A percentile compares a stretch with the other conserved stretches of the same genome.
Conservation (phyloP, 2,329 filamentous ascomycete genomes). For the Aspergillus piperis region DNA sequence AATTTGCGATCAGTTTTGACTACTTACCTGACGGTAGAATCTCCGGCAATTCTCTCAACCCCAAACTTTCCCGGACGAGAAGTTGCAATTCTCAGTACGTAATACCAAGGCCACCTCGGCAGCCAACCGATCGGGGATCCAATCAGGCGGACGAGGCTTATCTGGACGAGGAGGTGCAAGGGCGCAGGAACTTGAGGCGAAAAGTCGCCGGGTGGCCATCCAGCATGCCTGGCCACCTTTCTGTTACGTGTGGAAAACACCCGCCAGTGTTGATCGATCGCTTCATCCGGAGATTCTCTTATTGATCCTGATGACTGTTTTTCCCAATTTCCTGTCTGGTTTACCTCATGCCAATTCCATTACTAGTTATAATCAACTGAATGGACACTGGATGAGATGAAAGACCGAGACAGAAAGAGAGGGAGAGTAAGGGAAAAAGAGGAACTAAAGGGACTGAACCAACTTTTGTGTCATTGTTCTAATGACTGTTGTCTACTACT, state of each 20-base stretch:
- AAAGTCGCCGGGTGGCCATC: conserved; percentile 8
- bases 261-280: conserved; percentile 18
- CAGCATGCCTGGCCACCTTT: conserved; percentile 14
- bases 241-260: conserved; percentile 34
- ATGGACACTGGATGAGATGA: too few relatives aligned
- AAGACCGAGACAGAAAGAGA: too few relatives aligned
- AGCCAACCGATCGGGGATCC: conserved; percentile 22
- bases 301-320: conserved; percentile 23
- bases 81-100: conserved; percentile 30
- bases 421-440: too few relatives aligned
- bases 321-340: neutral
- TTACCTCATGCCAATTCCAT: too few relatives aligned
- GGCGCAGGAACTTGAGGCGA: conserved; percentile 9
- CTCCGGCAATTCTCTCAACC: neutral
- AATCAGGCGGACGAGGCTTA: conserved; percentile 35
- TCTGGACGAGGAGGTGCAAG: conserved; percentile 18
- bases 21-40: too few relatives aligned
- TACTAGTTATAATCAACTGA: neutral
- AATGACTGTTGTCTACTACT: too few relatives aligned
- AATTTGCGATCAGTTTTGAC: too few relatives aligned
- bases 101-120: conserved; percentile 30
- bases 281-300: conserved; percentile 18
- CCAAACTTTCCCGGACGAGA: neutral
- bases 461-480: neutral
- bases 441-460: neutral